These are phyloP conservation scores for Heritiera fomes DNA, from an alignment of 345 rosid genomes.

Conservation along the genomic window DNA sequence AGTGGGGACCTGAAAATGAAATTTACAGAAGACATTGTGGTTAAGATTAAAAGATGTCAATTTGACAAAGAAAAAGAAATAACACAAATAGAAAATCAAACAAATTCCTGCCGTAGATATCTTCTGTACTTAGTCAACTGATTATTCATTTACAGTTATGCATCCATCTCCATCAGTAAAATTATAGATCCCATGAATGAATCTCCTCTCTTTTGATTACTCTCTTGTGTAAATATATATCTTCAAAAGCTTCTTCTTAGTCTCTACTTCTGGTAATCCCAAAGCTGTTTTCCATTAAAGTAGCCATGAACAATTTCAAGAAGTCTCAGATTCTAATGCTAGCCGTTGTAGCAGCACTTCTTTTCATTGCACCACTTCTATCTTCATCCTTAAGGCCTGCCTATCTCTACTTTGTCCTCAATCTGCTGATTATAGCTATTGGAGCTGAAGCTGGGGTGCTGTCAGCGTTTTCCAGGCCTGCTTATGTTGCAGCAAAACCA, in stretches of 20 bases:
- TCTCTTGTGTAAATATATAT: slow-evolving; percentile 14
- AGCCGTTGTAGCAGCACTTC: slow-evolving; percentile 45
- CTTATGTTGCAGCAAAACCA: slow-evolving; percentile 30
- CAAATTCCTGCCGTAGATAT: background rate
- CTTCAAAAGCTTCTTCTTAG: slow-evolving; percentile 12
- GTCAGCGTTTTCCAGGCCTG: slow-evolving; percentile 44
- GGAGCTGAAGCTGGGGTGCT: slow-evolving; percentile 71
- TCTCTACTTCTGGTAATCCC: slow-evolving; percentile 21
- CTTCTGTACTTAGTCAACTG: slow-evolving; percentile 17
- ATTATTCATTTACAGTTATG: background rate
- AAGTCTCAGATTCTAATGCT: slow-evolving; percentile 48
- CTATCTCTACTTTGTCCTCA: slow-evolving; percentile 56
- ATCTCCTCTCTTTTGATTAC: background rate
- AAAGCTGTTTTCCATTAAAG: background rate
- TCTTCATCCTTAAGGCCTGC: slow-evolving; percentile 52
- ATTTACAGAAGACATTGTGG: no score
- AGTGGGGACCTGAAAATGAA: slow-evolving; percentile 2
- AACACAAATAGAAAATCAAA: background rate
- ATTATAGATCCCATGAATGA: background rate
- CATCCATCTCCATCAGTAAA: background rate
- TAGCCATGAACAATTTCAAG: slow-evolving; percentile 45
- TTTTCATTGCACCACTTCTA: slow-evolving; percentile 47
- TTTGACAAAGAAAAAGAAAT: background rate
- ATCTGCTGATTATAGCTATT: slow-evolving; percentile 58
- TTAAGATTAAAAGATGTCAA: background rate